Evolutionary conservation across 768 basidiomycete genomes (phyloP).

Genomic region (Leccinum truebloodii): DNA sequence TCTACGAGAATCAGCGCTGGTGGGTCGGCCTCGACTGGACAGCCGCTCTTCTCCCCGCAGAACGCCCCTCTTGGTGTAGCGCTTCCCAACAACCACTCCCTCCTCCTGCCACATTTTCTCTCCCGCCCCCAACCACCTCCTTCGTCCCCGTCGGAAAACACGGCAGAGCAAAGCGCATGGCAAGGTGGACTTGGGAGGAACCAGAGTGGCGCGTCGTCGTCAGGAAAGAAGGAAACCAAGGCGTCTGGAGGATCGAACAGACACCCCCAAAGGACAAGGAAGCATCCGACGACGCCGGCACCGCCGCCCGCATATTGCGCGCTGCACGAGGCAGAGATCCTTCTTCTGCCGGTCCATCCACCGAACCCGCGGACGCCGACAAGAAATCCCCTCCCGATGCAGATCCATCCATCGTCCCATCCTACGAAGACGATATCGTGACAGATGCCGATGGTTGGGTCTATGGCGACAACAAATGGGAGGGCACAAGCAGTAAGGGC

Average conservation of each 20-base stretch:
- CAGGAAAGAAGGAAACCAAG: conserved; percentile 50
- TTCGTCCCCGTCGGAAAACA: conserved; percentile 52
- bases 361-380: conserved; percentile 26
- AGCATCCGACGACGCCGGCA: conserved; percentile 44
- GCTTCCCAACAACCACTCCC: conserved; percentile 56
- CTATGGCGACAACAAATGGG: conserved; percentile 97
- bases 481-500: conserved; percentile 68
- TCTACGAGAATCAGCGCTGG: conserved; percentile 95
- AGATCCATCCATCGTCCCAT: conserved; percentile 31
- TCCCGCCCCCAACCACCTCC: conserved; percentile 62
- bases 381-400: conserved; percentile 27
- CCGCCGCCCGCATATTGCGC: conserved; percentile 48
- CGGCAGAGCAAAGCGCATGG: conserved; percentile 64
- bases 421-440: conserved; percentile 49
- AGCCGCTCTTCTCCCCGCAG: conserved; percentile 83
- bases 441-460: conserved; percentile 93
- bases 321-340: conserved; percentile 51
- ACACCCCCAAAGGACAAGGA: conserved; percentile 51
- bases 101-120: conserved; percentile 67
- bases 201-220: conserved; percentile 85
- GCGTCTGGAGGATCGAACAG: conserved; percentile 56
- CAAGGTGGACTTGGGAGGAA: conserved; percentile 89
- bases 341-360: conserved; percentile 11
- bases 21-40: conserved; percentile 99
- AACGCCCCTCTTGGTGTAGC: conserved; percentile 88